Evolutionary conservation across 1,139 yeast genomes (phyloP), one percentile per base, ranked within the genome.

Genomic region (Blastobotrys proliferans): DNA sequence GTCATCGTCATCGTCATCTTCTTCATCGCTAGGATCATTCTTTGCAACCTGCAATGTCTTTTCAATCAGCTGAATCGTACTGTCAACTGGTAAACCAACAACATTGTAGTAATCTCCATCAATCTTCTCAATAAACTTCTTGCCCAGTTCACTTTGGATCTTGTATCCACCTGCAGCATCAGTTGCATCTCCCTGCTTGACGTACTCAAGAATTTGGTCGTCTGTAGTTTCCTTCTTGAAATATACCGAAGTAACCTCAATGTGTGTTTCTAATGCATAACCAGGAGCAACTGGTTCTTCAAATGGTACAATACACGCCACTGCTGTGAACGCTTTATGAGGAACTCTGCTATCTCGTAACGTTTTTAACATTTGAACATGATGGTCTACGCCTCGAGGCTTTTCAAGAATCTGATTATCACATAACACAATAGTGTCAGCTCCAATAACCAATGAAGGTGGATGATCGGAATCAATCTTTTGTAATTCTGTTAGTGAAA

Each of bases 141-240:
- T 55, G 3, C 85, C 82, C 14, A 60, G 59, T 1, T 81, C 85
- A 14, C 40, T 35, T 62, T 92, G 97, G 48, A 83, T 82, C 54
- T 81, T 82, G 66, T 87, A 88, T 1, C 98, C 98, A 6, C 97
- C 98, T 0, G 97, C 97, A 1, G 85, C 97, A 33, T 76, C 73
- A 4, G 71, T 49, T 0, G 94, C 98, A 60, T 90, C 97, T 21
- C 75, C 83, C 2, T 80, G 67, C 1, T 72, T 72, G 9, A 85
- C 81, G 60, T 90, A 92, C 13, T 70, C 68, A 28, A 72, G 56
- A 2, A 90, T 60, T 28, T 81, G 65, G 14, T 70, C 76, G 48
- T 78, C 79, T 1, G 78, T 69, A 11, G 79, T 60, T 3, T 63
- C 54, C 1, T 60, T 50, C 49, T 79, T 79, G 60, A 81, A 74